Conservation (phyloP, 345 rosid species). For the Citrus glauca region DNA sequence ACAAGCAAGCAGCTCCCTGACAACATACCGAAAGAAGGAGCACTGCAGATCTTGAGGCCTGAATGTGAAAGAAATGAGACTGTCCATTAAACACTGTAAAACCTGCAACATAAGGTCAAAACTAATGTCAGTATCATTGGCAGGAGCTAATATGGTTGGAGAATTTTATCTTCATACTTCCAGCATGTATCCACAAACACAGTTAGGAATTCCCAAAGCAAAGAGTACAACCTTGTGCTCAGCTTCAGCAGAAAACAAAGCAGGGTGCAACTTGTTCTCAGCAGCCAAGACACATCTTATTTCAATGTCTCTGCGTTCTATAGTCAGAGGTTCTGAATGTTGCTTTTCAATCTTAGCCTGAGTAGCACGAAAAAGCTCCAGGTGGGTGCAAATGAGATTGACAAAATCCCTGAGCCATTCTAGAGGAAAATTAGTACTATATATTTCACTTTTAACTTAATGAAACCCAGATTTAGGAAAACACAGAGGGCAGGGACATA, state of each 20-base stretch:
- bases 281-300: constrained; percentile 59
- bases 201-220: constrained; percentile 12
- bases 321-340: constrained; percentile 38
- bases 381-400: constrained; percentile 59
- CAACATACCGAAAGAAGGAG: constrained; percentile 67
- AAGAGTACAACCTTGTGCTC: constrained; percentile 78
- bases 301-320: constrained; percentile 66
- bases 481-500: constrained; percentile 12
- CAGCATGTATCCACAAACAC: neutral
- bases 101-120: constrained; percentile 48
- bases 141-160: constrained; percentile 4
- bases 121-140: constrained; percentile 2
- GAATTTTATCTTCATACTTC: neutral
- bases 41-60: constrained; percentile 87
- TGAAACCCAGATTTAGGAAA: constrained; percentile 7
- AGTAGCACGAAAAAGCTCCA: constrained; percentile 77
- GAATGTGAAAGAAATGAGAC: constrained; percentile 76
- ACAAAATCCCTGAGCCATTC: constrained; percentile 79
- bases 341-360: constrained; percentile 69
- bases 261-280: constrained; percentile 91
- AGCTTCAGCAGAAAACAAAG: constrained; percentile 83
- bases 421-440: constrained; percentile 30
- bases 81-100: constrained; percentile 83
- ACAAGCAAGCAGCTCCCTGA: constrained; percentile 93
- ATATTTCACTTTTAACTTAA: neutral